These are phyloP conservation scores for Mycosphaerella sp. DNA, from an alignment of 2,329 filamentous ascomycete species.

Conservation along the genomic window DNA sequence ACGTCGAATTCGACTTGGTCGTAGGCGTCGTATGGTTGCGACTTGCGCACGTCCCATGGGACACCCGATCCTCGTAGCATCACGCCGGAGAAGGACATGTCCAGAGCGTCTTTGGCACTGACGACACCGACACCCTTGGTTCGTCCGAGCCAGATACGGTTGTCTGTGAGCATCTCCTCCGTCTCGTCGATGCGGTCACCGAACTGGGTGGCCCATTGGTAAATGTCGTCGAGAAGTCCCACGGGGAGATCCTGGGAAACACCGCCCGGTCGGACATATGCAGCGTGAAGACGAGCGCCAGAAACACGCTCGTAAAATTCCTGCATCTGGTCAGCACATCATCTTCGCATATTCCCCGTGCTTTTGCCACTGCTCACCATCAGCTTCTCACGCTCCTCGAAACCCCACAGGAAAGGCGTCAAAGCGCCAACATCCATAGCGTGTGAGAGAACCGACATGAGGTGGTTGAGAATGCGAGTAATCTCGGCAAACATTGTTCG, in stretches of 20 bases:
- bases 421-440: constrained; percentile 98
- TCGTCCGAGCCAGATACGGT: constrained; percentile 97
- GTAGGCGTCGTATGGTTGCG: constrained; percentile 94
- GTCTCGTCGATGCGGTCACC: constrained; percentile 98
- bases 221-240: constrained; percentile 95
- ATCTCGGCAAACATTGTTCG: constrained; percentile 93
- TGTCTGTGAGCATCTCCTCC: constrained; percentile 96
- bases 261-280: constrained; percentile 93
- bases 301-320: constrained; percentile 99
- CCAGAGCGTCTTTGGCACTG: constrained; percentile 85
- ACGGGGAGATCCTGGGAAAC: constrained; percentile 92
- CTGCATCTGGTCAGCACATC: constrained; percentile 42
- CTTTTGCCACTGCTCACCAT: constrained; percentile 61
- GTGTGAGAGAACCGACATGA: constrained; percentile 96
- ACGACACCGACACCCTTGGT: constrained; percentile 86
- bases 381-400: constrained; percentile 98
- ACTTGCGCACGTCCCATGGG: constrained; percentile 95
- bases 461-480: constrained; percentile 88
- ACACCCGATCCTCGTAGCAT: constrained; percentile 97
- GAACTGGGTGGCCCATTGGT: constrained; percentile 99
- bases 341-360: not conserved
- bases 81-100: constrained; percentile 92
- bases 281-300: constrained; percentile 91
- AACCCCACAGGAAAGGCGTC: constrained; percentile 98
- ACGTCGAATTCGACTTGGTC: constrained; percentile 98